phyloP scores from a whole-genome alignment of 192 early-diverging fungal genomes.

The Tieghemiomyces parasiticus region DNA sequence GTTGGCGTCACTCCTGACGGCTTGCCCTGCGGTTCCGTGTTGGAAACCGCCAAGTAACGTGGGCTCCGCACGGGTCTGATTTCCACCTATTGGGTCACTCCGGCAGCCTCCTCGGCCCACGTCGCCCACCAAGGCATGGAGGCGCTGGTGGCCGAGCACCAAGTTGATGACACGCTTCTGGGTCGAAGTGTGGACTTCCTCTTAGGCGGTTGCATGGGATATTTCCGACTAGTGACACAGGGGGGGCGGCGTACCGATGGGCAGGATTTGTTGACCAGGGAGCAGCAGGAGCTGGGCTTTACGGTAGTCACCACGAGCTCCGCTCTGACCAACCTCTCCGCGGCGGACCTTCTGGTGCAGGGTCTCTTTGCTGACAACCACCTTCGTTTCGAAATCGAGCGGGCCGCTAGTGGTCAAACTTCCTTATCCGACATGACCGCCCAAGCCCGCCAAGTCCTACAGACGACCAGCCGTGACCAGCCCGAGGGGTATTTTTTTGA shows the following conservation, averaged over 20 bases:
- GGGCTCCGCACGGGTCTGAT: slow-evolving; percentile 83
- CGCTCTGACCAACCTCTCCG: slow-evolving; percentile 45
- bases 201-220: slow-evolving; percentile 84
- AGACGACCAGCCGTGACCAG: slow-evolving; percentile 25
- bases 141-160: slow-evolving; percentile 72
- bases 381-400: slow-evolving; percentile 89
- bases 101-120: slow-evolving; percentile 69
- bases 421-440: slow-evolving; percentile 69
- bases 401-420: slow-evolving; percentile 45
- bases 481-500: slow-evolving; percentile 81
- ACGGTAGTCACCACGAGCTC: slow-evolving; percentile 30
- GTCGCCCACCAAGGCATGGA: slow-evolving; percentile 63
- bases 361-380: slow-evolving; percentile 71
- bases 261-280: slow-evolving; percentile 44
- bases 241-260: slow-evolving; percentile 66
- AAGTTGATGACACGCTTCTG: slow-evolving; percentile 78
- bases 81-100: slow-evolving; percentile 82
- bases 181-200: slow-evolving; percentile 72
- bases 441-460: slow-evolving; percentile 74
- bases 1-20: slow-evolving; percentile 63
- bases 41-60: slow-evolving; percentile 79
- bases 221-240: slow-evolving; percentile 56
- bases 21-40: slow-evolving; percentile 75
- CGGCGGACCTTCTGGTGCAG: slow-evolving; percentile 43
- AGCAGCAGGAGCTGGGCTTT: slow-evolving; percentile 45